phyloP scores from a whole-genome alignment of 1,139 yeast genomes.

The Blastobotrys aristatus region DNA sequence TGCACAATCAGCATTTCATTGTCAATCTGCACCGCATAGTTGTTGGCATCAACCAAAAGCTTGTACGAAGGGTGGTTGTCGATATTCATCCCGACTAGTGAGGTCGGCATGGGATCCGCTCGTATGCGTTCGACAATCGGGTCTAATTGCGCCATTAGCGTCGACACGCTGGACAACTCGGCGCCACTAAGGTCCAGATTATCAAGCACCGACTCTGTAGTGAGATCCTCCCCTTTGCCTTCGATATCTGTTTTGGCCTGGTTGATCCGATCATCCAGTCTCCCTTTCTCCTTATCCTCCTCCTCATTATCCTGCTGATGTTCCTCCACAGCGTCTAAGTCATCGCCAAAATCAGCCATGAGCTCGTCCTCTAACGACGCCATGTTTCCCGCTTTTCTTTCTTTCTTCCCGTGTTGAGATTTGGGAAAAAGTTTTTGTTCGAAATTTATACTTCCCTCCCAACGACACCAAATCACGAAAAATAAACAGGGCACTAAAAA shows the following conservation, averaged over 20 bases:
- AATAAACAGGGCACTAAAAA: neutral
- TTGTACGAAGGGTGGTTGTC: constrained; percentile 43
- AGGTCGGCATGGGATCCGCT: constrained; percentile 28
- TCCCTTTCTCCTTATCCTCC: constrained; percentile 12
- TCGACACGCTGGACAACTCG: constrained; percentile 21
- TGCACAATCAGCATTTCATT: constrained; percentile 52
- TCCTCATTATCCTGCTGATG: constrained; percentile 12
- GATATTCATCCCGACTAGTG: constrained; percentile 21
- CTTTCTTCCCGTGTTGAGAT: neutral
- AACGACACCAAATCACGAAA: neutral
- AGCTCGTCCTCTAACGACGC: constrained; percentile 38
- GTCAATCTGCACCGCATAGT: constrained; percentile 50
- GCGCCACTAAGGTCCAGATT: constrained; percentile 5
- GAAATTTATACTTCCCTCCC: neutral
- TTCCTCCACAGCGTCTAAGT: constrained; percentile 24
- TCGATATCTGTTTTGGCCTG: constrained; percentile 2
- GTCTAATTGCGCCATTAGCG: constrained; percentile 25
- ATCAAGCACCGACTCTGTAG: neutral
- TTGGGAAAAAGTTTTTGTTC: constrained; percentile 1
- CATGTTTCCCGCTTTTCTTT: neutral
- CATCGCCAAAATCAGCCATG: constrained; percentile 35
- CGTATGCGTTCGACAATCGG: constrained; percentile 30
- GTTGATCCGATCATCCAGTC: constrained; percentile 5
- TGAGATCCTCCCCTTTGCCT: constrained; percentile 2
- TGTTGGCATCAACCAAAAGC: constrained; percentile 53